Base-by-base conservation (phyloP, 2,329 filamentous ascomycete species). In the Dryadomyces sulphureus region DNA sequence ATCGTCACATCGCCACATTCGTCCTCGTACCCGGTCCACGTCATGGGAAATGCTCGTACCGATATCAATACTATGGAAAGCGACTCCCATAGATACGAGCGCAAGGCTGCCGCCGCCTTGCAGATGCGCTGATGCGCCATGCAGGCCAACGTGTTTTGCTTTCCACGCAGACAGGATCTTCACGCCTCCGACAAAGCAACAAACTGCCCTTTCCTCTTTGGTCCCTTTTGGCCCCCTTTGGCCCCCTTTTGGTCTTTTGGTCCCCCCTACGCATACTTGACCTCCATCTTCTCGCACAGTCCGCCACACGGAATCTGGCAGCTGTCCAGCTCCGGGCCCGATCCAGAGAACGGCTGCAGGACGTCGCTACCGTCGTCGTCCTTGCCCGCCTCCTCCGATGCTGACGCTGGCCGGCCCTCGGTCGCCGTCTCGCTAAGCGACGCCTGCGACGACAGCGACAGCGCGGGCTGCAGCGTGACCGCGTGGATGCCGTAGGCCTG, bases 401-500 rank as follows among this genome's bases (percentile, higher is more conserved):
- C 16, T 11, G 34, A 20, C 4, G 20, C 17, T 19, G 24, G 7
- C 8, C 22, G 4, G n/a, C 16, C 25, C n/a, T 27, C 36, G 14
- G 25, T 45, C n/a, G 6, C 45, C 34, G 19, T 21, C 30, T 30
- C 38, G 20, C 25, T 7, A 9, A 41, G 22, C 19, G 38, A 7
- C 34, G 34, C 43, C 38, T 43, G 35, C 19, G 39, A 38, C 17
- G 47, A n/a, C 7, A 41, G 16, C 1, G 47, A 49, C 22, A 60
- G 49, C 57, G 85, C 81, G 0, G 81, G 81, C 60, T 87, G 82
- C 27, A 89, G 57, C 1, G 83, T 86, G 4, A 68, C 70, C 12
- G 78, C 82, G 58, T 87, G 79, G 49, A 88, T 77, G 5, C 81
- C 83, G 54, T 85, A 85, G 2, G 74, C 79, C 54, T 84, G 80